Base-by-base conservation (phyloP, 495 filamentous ascomycete genomes). In the Margaritispora aquatica region DNA sequence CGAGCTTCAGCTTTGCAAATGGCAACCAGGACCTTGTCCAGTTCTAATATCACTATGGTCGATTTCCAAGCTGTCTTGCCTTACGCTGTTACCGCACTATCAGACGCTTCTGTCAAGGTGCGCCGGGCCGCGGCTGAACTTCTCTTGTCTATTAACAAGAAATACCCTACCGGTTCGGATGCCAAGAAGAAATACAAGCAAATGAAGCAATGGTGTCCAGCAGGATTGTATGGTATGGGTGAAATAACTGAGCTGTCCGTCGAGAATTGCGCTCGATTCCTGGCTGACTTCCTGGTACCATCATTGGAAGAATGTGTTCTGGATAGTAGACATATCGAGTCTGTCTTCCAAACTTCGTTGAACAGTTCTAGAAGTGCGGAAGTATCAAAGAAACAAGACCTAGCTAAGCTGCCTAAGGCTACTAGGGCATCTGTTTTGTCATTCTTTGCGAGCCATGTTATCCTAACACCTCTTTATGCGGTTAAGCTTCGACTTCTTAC, bases 271-370 rank as follows among this genome's bases (percentile, higher is more conserved):
- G 69, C 78, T 20, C 81, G 81, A 51, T 72, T 96, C 11, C 61
- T 96, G 8, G 72, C 79, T 19, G 80, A 78, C 20, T 73, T 86
- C 23, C 69, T 97, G 29, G 66, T 88, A 22, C 86, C 88, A 1
- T 80, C 75, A 4, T 66, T 97, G 19, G 92, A 96, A 66, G 92
- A 96, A 70, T 92, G 85, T 64, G 78, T 90, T 10, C 73, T 96
- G 20, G 91, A 96, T 67, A 71, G 80, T 4, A 80, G 74, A 31
- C 79, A 92, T 44, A 72, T 93, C 23, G 72, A 76, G 10, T 78
- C 77, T 21, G 75, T 80, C 8, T 65, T 95, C n/a, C 80, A 80
- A 51, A 76, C 74, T 71, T 74, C 1, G 62, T 91, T 22, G 77
- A 84, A 48, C 75, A 80, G 52, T 68, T 73, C 26, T 66, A 70